These are phyloP conservation scores for Rhizopus sp. DNA, from an alignment of 371 early-diverging fungal species.

Conservation along the genomic window DNA sequence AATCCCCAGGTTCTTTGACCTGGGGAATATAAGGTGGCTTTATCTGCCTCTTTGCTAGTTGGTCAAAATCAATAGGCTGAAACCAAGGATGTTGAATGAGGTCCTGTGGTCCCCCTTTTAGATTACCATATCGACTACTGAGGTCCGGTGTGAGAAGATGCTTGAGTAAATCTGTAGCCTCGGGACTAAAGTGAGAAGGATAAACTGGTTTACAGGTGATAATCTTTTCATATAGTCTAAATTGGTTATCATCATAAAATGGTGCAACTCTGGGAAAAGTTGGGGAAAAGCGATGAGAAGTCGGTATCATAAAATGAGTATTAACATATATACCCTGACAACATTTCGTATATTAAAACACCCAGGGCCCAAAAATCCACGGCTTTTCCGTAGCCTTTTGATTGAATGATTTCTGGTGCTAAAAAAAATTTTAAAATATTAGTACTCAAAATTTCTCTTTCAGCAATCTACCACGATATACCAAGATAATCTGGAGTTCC, in stretches of 20 bases:
- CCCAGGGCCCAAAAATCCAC: conserved; percentile 99
- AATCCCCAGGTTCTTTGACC: conserved; percentile 78
- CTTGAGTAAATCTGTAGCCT: conserved; percentile 85
- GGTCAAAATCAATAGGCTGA: conserved; percentile 87
- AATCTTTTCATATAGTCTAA: conserved; percentile 91
- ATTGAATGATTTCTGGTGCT: conserved; percentile 97
- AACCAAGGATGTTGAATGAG: conserved; percentile 96
- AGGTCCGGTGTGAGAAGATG: conserved; percentile 84
- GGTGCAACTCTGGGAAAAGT: conserved; percentile 60
- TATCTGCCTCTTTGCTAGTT: conserved; percentile 67
- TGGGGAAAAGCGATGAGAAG: neutral
- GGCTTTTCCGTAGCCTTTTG: conserved; percentile 92
- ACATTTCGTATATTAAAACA: conserved; percentile 94
- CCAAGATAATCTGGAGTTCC: conserved; percentile 82
- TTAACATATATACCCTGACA: conserved; percentile 62
- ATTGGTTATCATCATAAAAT: conserved; percentile 90
- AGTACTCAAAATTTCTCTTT: neutral
- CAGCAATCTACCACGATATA: neutral
- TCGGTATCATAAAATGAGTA: too few species aligned
- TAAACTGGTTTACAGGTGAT: conserved; percentile 50
- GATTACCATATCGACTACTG: conserved; percentile 86
- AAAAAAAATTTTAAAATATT: conserved; percentile 57
- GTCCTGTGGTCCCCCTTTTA: conserved; percentile 81
- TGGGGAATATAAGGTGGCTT: conserved; percentile 89
- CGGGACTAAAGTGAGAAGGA: conserved; percentile 81